Percentiles rank a stretch among this genome's conserved stretches.
phyloP scores from a whole-genome alignment of 331 rosid species.

The Acacia concinna region DNA sequence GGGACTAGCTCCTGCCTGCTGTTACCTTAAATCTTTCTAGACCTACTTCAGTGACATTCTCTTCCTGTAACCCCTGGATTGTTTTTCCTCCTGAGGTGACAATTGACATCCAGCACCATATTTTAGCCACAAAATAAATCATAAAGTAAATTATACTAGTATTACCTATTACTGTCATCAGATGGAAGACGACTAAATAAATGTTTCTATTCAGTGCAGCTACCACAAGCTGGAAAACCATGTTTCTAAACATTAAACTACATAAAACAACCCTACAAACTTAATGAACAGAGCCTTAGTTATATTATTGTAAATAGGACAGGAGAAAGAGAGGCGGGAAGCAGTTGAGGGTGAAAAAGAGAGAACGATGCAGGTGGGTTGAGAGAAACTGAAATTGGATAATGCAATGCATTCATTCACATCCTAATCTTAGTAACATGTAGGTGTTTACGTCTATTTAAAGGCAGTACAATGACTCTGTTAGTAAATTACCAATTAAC shows the following conservation, averaged over 20 bases:
- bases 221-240: slow-evolving; percentile 9
- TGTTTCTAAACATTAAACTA: background rate
- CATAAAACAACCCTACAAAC: background rate
- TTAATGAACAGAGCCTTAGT: background rate
- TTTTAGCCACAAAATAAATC: background rate
- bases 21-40: background rate
- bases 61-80: background rate
- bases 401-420: background rate
- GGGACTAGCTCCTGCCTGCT: background rate
- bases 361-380: background rate
- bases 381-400: background rate
- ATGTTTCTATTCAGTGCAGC: background rate
- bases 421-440: background rate
- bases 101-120: background rate
- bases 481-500: too few species aligned
- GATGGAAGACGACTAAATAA: background rate
- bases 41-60: background rate
- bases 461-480: background rate
- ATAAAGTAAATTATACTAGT: background rate
- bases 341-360: too few species aligned
- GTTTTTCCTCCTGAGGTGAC: background rate
- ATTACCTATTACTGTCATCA: background rate
- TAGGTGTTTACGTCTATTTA: background rate
- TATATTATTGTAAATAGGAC: too few species aligned
- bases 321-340: too few species aligned